Percentiles rank a stretch among this genome's conserved stretches.
These are phyloP conservation scores for Purpureocillium lavendulum DNA, from an alignment of 2,329 filamentous ascomycete genomes.

Conservation along the genomic window DNA sequence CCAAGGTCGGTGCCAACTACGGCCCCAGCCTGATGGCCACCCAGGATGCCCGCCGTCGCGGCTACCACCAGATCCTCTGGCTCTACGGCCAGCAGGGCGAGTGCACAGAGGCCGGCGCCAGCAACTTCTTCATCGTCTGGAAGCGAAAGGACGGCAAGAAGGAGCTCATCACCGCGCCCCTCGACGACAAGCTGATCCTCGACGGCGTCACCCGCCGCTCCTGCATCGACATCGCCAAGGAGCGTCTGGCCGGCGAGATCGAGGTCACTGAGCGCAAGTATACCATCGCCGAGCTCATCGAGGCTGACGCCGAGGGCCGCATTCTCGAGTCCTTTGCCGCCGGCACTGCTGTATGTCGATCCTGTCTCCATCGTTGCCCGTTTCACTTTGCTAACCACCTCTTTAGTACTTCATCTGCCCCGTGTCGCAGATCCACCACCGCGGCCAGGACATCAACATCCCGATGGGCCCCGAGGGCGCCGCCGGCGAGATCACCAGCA, in stretches of 20 bases:
- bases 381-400: slow-evolving; percentile 10
- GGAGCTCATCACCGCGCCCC: slow-evolving; percentile 71
- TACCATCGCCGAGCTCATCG: slow-evolving; percentile 68
- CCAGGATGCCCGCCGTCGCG: slow-evolving; percentile 60
- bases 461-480: slow-evolving; percentile 45
- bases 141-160: slow-evolving; percentile 40
- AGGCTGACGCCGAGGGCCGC: slow-evolving; percentile 66
- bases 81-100: slow-evolving; percentile 69
- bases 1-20: slow-evolving; percentile 92
- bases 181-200: slow-evolving; percentile 77
- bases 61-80: slow-evolving; percentile 92
- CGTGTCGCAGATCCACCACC: slow-evolving; percentile 60
- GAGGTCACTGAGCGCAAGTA: slow-evolving; percentile 78
- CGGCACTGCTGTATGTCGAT: slow-evolving; percentile 69
- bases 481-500: slow-evolving; percentile 46
- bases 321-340: slow-evolving; percentile 79
- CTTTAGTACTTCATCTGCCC: slow-evolving; percentile 61
- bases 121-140: slow-evolving; percentile 88
- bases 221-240: slow-evolving; percentile 62
- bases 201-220: slow-evolving; percentile 82
- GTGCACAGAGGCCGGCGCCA: slow-evolving; percentile 86
- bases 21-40: slow-evolving; percentile 76
- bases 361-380: neutral
- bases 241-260: slow-evolving; percentile 49
- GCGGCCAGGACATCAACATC: slow-evolving; percentile 53